phyloP scores from a whole-genome alignment of 2,329 filamentous ascomycete species.

The Ramularia endophylla region DNA sequence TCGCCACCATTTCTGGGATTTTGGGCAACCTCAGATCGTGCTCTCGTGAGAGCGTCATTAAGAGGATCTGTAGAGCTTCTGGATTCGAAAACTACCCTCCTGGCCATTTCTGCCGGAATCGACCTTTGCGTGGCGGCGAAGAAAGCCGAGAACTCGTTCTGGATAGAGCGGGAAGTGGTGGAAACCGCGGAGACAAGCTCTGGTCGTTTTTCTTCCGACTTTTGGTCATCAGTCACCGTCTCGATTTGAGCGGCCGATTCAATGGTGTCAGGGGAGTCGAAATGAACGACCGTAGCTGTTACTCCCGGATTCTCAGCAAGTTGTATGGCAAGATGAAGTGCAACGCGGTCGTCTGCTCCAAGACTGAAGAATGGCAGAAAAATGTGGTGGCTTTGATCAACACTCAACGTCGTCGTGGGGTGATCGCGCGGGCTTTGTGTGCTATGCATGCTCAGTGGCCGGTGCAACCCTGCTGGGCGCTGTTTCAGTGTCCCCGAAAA shows the following conservation, averaged over 20 bases:
- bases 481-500: slow-evolving; percentile 47
- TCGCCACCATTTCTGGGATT: slow-evolving; percentile 62
- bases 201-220: slow-evolving; percentile 9
- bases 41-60: slow-evolving; percentile 46
- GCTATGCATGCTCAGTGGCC: slow-evolving; percentile 52
- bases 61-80: slow-evolving; percentile 38
- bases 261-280: slow-evolving; percentile 34
- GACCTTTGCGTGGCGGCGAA: slow-evolving; percentile 54
- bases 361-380: slow-evolving; percentile 78
- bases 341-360: slow-evolving; percentile 72
- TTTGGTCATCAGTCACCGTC: slow-evolving; percentile 5
- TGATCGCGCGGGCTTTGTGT: slow-evolving; percentile 55
- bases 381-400: slow-evolving; percentile 70
- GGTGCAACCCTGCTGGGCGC: slow-evolving; percentile 36
- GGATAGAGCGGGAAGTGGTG: slow-evolving; percentile 1
- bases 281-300: slow-evolving; percentile 67
- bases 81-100: slow-evolving; percentile 55
- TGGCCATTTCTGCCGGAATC: slow-evolving; percentile 45
- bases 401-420: slow-evolving; percentile 49
- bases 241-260: slow-evolving; percentile 4
- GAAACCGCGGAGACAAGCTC: slow-evolving; percentile 8
- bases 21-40: slow-evolving; percentile 55
- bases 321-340: slow-evolving; percentile 75
- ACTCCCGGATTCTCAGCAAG: slow-evolving; percentile 73
- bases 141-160: slow-evolving; percentile 45